Conservation (phyloP, 163 green algal genomes). For the Volvox carteri region DNA sequence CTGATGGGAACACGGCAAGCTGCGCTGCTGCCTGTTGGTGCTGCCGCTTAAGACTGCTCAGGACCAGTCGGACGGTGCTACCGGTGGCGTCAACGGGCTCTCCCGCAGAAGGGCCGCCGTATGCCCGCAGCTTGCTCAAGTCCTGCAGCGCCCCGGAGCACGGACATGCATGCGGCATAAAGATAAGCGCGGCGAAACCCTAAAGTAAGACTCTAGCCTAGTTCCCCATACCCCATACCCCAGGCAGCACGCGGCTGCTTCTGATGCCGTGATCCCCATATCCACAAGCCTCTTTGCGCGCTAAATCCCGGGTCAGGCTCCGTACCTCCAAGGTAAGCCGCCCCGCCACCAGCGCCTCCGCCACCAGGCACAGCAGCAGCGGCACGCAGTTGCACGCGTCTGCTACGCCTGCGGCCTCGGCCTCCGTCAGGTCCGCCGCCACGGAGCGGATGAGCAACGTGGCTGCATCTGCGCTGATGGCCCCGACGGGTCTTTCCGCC, state of each 20-base stretch:
- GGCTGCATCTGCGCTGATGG: neutral
- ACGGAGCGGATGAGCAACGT: neutral
- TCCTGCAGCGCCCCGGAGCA: neutral
- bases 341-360: neutral
- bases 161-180: neutral
- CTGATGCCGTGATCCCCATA: no score
- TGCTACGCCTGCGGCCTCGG: constrained; percentile 4
- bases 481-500: neutral
- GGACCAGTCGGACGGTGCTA: neutral
- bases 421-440: neutral
- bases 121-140: neutral
- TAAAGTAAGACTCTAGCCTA: neutral
- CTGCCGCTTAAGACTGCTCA: neutral
- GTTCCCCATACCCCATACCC: neutral
- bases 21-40: constrained; percentile 17
- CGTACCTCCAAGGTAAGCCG: neutral
- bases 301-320: neutral
- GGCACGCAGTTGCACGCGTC: constrained; percentile 24
- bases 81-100: neutral
- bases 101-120: neutral
- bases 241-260: no score
- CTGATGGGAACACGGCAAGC: constrained; percentile 11
- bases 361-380: constrained; percentile 33
- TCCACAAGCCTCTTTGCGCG: no score
- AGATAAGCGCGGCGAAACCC: neutral